Percentiles rank a stretch among this genome's conserved stretches.
These are phyloP conservation scores for Entophlyctis luteolus DNA, from an alignment of 192 early-diverging fungal genomes.

Conservation along the genomic window DNA sequence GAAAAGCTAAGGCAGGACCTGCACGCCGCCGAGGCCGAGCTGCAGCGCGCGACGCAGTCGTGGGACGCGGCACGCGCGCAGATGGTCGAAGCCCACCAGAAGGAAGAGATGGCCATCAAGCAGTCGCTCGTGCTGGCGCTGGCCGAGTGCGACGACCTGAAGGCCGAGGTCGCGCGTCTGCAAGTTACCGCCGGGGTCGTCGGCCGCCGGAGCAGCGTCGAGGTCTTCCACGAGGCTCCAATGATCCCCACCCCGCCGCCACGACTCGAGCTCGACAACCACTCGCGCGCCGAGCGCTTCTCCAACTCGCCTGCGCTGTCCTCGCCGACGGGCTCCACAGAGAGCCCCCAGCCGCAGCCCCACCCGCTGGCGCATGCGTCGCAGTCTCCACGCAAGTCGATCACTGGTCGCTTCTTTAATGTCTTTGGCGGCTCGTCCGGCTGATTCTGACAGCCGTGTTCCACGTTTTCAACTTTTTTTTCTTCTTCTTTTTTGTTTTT, in stretches of 20 bases:
- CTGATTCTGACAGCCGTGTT: too few relatives aligned
- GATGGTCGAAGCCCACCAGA: background rate
- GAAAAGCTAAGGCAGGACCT: background rate
- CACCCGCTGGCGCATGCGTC: too few relatives aligned
- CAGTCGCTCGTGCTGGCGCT: background rate
- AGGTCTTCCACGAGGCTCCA: background rate
- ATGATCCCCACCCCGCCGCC: background rate
- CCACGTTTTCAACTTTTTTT: too few relatives aligned
- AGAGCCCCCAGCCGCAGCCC: too few relatives aligned
- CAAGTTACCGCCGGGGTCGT: background rate
- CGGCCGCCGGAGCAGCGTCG: too few relatives aligned
- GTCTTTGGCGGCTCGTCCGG: background rate
- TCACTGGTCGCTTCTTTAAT: background rate
- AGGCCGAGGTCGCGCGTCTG: background rate
- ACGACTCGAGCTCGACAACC: too few relatives aligned
- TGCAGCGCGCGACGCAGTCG: background rate
- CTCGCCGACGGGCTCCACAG: too few relatives aligned
- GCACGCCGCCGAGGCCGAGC: background rate
- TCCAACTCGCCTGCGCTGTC: too few relatives aligned
- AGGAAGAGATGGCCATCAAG: background rate
- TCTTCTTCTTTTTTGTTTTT: too few relatives aligned
- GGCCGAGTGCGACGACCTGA: background rate
- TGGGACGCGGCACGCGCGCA: background rate
- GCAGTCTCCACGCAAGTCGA: background rate
- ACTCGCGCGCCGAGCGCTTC: too few relatives aligned